Evolutionary conservation across 164 flowering plant species (phyloP).

Genomic region (Santalum album): DNA sequence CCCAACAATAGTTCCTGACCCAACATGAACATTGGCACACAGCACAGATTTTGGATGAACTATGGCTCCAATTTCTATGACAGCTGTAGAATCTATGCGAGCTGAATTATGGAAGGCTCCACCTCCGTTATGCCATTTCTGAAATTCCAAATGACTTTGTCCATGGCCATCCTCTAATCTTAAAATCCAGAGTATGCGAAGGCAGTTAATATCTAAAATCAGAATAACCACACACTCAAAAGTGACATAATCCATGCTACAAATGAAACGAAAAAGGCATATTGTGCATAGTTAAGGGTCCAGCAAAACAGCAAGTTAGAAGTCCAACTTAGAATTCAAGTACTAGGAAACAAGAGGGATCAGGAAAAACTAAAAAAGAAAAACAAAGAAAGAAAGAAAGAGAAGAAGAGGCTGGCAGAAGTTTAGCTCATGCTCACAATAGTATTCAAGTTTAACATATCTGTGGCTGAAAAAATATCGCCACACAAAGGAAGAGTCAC

Average conservation of each 20-base stretch:
- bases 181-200: slow-evolving; percentile 8
- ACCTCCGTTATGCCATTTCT: slow-evolving; percentile 76
- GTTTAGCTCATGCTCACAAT: no score
- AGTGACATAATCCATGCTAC: neutral
- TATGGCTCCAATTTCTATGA: slow-evolving; percentile 63
- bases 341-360: no score
- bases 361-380: no score
- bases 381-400: no score
- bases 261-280: neutral
- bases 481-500: no score
- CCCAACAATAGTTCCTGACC: slow-evolving; percentile 77
- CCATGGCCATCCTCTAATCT: slow-evolving; percentile 20
- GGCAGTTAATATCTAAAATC: neutral
- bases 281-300: no score
- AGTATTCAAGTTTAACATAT: no score
- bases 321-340: no score
- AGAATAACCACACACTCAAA: no score
- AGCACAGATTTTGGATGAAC: slow-evolving; percentile 53
- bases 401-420: no score
- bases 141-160: slow-evolving; percentile 25
- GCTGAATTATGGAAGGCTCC: slow-evolving; percentile 64
- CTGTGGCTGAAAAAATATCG: no score
- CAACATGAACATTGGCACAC: slow-evolving; percentile 49
- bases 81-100: slow-evolving; percentile 44
- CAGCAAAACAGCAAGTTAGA: no score